A percentile compares a stretch with the other conserved stretches of the same genome.
Conservation (phyloP, 805 yeast species). For the Ascoidea asiatica region DNA sequence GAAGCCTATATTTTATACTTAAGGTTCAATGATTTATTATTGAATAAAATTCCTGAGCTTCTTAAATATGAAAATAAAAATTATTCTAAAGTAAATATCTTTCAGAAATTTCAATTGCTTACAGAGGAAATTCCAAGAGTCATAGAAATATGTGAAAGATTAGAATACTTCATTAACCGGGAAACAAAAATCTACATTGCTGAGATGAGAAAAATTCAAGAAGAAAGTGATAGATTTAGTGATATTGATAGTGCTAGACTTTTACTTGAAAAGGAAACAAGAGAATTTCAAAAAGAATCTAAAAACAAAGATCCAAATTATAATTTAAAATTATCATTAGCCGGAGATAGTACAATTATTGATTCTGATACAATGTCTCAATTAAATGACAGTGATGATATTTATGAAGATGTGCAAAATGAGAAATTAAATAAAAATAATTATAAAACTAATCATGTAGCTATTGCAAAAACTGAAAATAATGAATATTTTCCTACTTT, state of each 20-base stretch:
- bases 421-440: too few relatives aligned
- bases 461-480: too few relatives aligned
- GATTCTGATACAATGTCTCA: too few relatives aligned
- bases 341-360: neutral
- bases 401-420: neutral
- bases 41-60: conserved; percentile 18
- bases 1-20: conserved; percentile 23
- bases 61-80: conserved; percentile 15
- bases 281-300: neutral
- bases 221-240: neutral
- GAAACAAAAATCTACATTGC: conserved; percentile 1
- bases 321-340: too few relatives aligned
- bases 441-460: too few relatives aligned
- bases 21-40: conserved; percentile 22
- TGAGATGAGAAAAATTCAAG: neutral
- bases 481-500: too few relatives aligned
- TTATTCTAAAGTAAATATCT: conserved; percentile 4
- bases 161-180: conserved; percentile 2
- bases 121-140: neutral
- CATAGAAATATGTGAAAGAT: neutral
- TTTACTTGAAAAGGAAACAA: neutral
- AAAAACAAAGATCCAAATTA: neutral
- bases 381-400: neutral
- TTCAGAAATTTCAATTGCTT: too few relatives aligned
- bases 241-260: neutral